phyloP scores from a whole-genome alignment of 306 rosid genomes.

The Acmispon strigosus region DNA sequence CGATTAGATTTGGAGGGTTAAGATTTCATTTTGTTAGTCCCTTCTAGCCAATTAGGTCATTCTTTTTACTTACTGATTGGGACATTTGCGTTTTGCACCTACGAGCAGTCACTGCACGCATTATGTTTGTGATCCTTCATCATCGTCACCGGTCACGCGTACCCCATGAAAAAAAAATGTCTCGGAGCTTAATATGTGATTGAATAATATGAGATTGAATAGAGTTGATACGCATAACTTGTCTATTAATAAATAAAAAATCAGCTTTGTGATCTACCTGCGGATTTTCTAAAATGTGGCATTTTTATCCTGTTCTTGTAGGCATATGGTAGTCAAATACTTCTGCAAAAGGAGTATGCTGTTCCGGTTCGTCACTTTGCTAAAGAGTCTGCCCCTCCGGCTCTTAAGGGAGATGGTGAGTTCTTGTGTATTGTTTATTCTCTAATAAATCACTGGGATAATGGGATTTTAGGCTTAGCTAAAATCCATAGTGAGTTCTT shows the following conservation, averaged over 20 bases:
- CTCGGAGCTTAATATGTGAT: neutral
- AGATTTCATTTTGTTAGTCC: neutral
- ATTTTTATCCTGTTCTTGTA: constrained; percentile 16
- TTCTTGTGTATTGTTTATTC: neutral
- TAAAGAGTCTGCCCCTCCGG: constrained; percentile 53
- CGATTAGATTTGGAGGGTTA: neutral
- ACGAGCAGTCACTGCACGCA: neutral
- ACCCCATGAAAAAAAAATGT: neutral
- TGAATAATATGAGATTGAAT: neutral
- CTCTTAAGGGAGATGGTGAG: constrained; percentile 92
- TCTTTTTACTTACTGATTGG: neutral
- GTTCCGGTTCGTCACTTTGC: constrained; percentile 77
- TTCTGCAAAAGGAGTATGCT: constrained; percentile 55
- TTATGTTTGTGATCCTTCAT: neutral
- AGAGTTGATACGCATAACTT: neutral
- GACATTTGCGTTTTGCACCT: neutral
- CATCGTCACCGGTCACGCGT: neutral
- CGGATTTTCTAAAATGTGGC: neutral
- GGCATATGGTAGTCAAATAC: constrained; percentile 55
- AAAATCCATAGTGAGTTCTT: too few relatives aligned
- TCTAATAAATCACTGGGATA: neutral
- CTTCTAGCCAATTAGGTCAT: constrained; percentile 9
- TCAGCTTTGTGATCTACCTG: neutral
- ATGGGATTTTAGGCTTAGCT: neutral
- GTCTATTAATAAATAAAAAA: neutral